Evolutionary conservation across 179 eudicot species (phyloP), one percentile per base, ranked within the genome.

Genomic region (Heliamphora pulchella): DNA sequence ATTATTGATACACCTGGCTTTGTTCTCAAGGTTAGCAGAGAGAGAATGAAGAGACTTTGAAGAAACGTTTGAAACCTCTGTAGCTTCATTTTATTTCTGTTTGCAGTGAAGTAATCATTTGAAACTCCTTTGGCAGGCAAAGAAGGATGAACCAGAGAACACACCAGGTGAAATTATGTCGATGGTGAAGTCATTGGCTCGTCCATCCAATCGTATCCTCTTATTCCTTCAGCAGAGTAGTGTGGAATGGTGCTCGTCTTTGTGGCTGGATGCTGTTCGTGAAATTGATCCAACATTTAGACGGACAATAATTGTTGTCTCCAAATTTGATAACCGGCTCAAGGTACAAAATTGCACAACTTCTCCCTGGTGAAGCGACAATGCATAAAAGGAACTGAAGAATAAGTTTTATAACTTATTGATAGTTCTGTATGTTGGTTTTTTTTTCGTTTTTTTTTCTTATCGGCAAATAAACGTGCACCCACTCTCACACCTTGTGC

Each of bases 201-300:
- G 93, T 86, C 99, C 98, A 73, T 96, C 98, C 44, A 92, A 96
- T 82, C 96, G 99, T 77, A 92, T 96, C 80, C 87, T 96, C 79
- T 78, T 96, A 88, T 96, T 96, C 85, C 99, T 96, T 81, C 98
- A 96, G 79, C 99, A 96, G 80, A 96, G 99, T 82, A 96, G 99
- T 84, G 98, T 96, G 80, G 99, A 96, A 81, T 96, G 99, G 99
- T 96, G 99, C 81, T 96, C 99, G 1, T 96, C 99, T 1, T 82
- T 96, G 89, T 96, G 99, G 99, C 82, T 96, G 84, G 99, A 96
- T 84, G 80, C 94, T 43, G 88, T 96, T 74, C 97, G 99, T 20
- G 98, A 94, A 63, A 94, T 96, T 41, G 99, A 96, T 84, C 98
- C 99, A 46, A 82, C 94, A 66, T 90, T 94, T 81, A 90, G 87